Percentiles rank a stretch among this genome's conserved stretches.
These are phyloP conservation scores for Ziziphus jujuba DNA, from an alignment of 306 rosid species.

Conservation along the genomic window DNA sequence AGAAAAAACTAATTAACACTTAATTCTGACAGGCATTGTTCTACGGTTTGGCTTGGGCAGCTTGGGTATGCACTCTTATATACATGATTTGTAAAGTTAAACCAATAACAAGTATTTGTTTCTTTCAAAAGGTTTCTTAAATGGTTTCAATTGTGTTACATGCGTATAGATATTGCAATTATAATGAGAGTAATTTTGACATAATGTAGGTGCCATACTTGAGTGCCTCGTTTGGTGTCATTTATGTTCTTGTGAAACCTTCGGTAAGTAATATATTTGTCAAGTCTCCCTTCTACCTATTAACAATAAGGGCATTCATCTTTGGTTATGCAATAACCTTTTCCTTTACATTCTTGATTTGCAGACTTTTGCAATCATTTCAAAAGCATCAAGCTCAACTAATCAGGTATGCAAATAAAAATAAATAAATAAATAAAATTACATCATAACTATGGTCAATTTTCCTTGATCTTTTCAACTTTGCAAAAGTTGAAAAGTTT, in stretches of 20 bases:
- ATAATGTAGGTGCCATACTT: slow-evolving; percentile 69
- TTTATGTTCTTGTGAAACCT: slow-evolving; percentile 73
- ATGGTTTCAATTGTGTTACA: not conserved
- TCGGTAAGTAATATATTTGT: slow-evolving; percentile 45
- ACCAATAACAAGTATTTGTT: too few relatives aligned
- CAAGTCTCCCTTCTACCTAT: not conserved
- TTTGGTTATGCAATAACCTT: not conserved
- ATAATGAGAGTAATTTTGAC: slow-evolving; percentile 13
- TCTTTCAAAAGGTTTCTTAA: too few relatives aligned
- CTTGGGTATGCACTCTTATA: slow-evolving; percentile 53
- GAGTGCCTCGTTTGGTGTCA: slow-evolving; percentile 64
- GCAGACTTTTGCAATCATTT: slow-evolving; percentile 78
- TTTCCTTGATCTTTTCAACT: too few relatives aligned
- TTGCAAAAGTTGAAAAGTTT: too few relatives aligned
- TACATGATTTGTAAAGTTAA: not conserved
- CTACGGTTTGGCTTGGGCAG: slow-evolving; percentile 89
- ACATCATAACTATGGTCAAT: too few relatives aligned
- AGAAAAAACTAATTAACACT: not conserved
- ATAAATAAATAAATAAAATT: not conserved
- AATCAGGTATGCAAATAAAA: slow-evolving; percentile 55
- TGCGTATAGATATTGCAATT: slow-evolving; percentile 1
- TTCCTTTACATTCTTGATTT: slow-evolving; percentile 23
- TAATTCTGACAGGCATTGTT: slow-evolving; percentile 57
- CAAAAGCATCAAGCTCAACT: slow-evolving; percentile 65
- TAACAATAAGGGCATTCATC: not conserved